phyloP scores from a whole-genome alignment of 768 basidiomycete genomes.

The Boletellus ananas region DNA sequence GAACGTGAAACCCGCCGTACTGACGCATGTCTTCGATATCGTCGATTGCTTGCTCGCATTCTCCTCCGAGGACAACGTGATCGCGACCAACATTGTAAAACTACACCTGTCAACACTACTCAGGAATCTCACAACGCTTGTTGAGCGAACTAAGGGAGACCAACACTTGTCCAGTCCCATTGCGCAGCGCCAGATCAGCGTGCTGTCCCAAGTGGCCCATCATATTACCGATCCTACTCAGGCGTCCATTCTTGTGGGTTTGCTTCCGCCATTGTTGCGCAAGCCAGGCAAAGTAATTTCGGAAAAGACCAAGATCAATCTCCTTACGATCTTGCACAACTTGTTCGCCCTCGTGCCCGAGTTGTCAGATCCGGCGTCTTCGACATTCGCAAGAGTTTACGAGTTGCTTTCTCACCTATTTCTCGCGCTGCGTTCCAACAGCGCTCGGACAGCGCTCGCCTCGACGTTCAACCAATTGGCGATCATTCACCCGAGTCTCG shows the following conservation, averaged over 20 bases:
- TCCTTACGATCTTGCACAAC: conserved; percentile 67
- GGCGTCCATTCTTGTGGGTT: conserved; percentile 63
- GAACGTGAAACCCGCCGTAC: conserved; percentile 83
- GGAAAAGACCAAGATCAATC: conserved; percentile 82
- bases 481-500: conserved; percentile 38
- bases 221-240: conserved; percentile 68
- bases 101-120: conserved; percentile 73
- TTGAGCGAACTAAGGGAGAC: conserved; percentile 56
- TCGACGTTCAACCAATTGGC: conserved; percentile 57
- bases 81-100: conserved; percentile 54
- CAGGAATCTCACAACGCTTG: conserved; percentile 62
- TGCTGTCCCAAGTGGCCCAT: conserved; percentile 76
- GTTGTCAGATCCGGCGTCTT: conserved; percentile 43
- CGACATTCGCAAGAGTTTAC: conserved; percentile 51
- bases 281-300: conserved; percentile 71
- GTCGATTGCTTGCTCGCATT: conserved; percentile 64
- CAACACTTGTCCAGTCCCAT: conserved; percentile 55
- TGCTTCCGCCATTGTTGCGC: conserved; percentile 79
- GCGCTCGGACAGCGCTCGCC: conserved; percentile 66
- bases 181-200: conserved; percentile 74
- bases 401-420: conserved; percentile 73
- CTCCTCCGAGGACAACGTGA: conserved; percentile 46
- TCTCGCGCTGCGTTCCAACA: conserved; percentile 67
- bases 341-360: conserved; percentile 66
- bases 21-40: conserved; percentile 80